Evolutionary conservation across 2,329 filamentous ascomycete species (phyloP).

Genomic region (Xylaria polymorpha): DNA sequence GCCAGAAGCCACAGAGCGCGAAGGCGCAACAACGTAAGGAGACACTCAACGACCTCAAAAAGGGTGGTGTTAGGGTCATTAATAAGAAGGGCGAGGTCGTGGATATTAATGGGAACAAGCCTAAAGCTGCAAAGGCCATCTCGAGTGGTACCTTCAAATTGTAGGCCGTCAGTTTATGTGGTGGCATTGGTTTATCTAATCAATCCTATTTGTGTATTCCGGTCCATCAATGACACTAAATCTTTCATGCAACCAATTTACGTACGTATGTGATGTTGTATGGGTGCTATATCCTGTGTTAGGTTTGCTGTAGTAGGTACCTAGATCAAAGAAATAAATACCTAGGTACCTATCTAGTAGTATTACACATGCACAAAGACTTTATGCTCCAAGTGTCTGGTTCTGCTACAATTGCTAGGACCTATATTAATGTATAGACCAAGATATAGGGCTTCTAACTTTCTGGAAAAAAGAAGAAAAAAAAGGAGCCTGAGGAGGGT

Average conservation of each 20-base stretch:
- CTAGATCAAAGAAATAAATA: neutral
- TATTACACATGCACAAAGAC: neutral
- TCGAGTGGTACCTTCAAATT: conserved; percentile 72
- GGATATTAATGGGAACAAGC: conserved; percentile 84
- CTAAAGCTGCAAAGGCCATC: conserved; percentile 63
- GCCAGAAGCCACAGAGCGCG: conserved; percentile 64
- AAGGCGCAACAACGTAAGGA: conserved; percentile 67
- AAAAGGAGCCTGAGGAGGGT: no score
- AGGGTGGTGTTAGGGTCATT: conserved; percentile 91
- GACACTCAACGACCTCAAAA: conserved; percentile 59
- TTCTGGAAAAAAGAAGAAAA: no score
- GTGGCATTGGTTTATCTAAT: neutral
- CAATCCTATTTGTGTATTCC: conserved; percentile 8
- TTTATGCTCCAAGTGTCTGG: neutral
- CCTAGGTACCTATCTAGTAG: no score
- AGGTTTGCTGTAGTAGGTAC: neutral
- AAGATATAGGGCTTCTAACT: neutral
- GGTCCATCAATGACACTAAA: neutral
- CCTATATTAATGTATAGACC: neutral
- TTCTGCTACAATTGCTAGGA: neutral
- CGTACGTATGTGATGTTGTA: neutral
- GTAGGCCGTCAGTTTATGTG: conserved; percentile 48
- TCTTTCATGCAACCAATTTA: neutral
- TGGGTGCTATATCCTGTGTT: no score
- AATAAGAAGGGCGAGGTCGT: conserved; percentile 88